Conservation (phyloP, 2,329 filamentous ascomycete genomes). For the Penicillium psychrosexuale region DNA sequence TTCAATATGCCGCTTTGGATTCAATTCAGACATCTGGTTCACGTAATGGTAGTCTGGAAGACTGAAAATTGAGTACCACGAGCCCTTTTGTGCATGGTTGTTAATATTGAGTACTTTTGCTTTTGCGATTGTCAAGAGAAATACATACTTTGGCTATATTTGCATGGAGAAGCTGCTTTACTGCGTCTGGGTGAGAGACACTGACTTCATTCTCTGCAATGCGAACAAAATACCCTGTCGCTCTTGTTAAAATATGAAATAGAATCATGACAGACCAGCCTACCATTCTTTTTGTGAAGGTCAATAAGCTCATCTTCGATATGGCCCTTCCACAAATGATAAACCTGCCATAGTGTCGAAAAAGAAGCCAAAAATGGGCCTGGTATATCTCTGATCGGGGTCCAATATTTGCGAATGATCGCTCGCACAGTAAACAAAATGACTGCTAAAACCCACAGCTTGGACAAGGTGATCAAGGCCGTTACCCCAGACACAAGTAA, state of each 20-base stretch:
- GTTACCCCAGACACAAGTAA: not conserved
- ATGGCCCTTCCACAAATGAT: slow-evolving; percentile 39
- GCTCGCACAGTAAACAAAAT: not conserved
- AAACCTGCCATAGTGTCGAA: slow-evolving; percentile 42
- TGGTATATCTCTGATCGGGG: slow-evolving; percentile 41
- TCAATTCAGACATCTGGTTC: slow-evolving; percentile 41
- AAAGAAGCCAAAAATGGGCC: slow-evolving; percentile 44
- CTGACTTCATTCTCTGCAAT: slow-evolving; percentile 47
- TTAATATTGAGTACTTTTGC: no score
- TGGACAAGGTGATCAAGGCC: not conserved
- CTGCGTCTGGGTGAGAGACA: slow-evolving; percentile 43
- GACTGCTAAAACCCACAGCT: not conserved
- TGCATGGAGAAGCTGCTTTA: slow-evolving; percentile 36
- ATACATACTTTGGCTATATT: slow-evolving; percentile 20
- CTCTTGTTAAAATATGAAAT: not conserved
- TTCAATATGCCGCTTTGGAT: slow-evolving; percentile 36
- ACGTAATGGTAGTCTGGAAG: slow-evolving; percentile 43
- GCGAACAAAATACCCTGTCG: slow-evolving; percentile 42
- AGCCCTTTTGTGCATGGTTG: slow-evolving; percentile 26
- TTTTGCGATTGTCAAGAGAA: no score
- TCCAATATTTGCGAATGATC: slow-evolving; percentile 46
- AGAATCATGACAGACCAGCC: not conserved
- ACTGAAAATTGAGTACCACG: slow-evolving; percentile 37
- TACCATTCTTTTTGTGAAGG: slow-evolving; percentile 43
- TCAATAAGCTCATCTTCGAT: slow-evolving; percentile 37